Evolutionary conservation across 1,139 yeast species (phyloP).

Genomic region (Meyerozyma carpophila): DNA sequence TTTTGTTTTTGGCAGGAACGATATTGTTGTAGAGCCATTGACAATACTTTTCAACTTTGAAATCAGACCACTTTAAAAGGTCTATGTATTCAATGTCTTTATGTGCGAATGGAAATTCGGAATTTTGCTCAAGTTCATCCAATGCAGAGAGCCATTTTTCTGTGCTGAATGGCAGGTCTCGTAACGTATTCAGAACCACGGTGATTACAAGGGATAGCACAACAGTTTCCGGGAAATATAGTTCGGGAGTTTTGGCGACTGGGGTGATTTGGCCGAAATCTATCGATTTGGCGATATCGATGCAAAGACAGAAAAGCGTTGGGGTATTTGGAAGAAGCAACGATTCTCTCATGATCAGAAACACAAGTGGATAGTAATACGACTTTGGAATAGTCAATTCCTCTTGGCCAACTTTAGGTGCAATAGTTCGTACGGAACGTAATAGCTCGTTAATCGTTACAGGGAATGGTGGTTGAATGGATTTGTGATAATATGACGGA

Average conservation of each 20-base stretch:
- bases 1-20: slow-evolving; percentile 19
- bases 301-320: slow-evolving; percentile 20
- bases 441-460: slow-evolving; percentile 5
- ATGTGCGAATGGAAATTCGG: slow-evolving; percentile 14
- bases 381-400: slow-evolving; percentile 13
- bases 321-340: slow-evolving; percentile 28
- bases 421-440: slow-evolving; percentile 1
- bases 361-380: slow-evolving; percentile 31
- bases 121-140: slow-evolving; percentile 14
- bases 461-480: slow-evolving; percentile 21
- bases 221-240: slow-evolving; percentile 27
- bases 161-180: slow-evolving; percentile 8
- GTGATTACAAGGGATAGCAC: slow-evolving; percentile 20
- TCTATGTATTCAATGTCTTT: slow-evolving; percentile 16
- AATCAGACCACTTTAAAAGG: slow-evolving; percentile 34
- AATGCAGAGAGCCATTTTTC: slow-evolving; percentile 20
- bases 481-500: slow-evolving; percentile 18
- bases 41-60: slow-evolving; percentile 33
- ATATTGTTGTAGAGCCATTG: slow-evolving; percentile 35
- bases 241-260: slow-evolving; percentile 2
- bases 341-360: slow-evolving; percentile 21
- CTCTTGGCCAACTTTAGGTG: slow-evolving; percentile 1
- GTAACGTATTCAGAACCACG: slow-evolving; percentile 15
- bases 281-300: slow-evolving; percentile 9
- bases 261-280: slow-evolving; percentile 5